Evolutionary conservation across 1,284 basidiomycete species (phyloP).

Genomic region (Coriolopsis trogii): DNA sequence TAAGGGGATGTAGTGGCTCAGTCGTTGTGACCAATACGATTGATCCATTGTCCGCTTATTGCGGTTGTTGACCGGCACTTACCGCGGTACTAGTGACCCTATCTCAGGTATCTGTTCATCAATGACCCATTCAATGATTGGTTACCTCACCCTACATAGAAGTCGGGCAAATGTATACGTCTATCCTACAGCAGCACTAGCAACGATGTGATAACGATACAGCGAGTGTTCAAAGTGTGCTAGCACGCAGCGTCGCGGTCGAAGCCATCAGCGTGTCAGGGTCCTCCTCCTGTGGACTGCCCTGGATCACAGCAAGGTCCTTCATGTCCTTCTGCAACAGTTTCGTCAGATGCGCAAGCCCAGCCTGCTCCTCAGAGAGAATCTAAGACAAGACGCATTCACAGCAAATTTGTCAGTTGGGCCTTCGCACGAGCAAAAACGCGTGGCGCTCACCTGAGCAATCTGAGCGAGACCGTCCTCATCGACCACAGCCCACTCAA

Average conservation of each 20-base stretch:
- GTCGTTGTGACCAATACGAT: background rate
- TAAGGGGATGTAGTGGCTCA: background rate
- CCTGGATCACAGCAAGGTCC: conserved; percentile 75
- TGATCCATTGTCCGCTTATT: conserved; percentile 4
- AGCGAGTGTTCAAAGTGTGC: conserved; percentile 24
- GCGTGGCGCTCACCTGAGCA: conserved; percentile 70
- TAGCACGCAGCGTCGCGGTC: conserved; percentile 40
- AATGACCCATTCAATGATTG: conserved; percentile 1
- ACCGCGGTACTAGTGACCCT: background rate
- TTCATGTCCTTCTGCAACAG: conserved; percentile 69
- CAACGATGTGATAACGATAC: no score
- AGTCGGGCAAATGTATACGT: no score
- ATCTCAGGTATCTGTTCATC: background rate
- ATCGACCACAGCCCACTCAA: conserved; percentile 85
- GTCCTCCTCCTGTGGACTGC: conserved; percentile 43
- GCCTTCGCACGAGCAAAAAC: background rate
- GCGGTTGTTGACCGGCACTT: background rate
- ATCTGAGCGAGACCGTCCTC: conserved; percentile 81
- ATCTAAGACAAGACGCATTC: conserved; percentile 50
- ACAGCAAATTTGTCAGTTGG: conserved; percentile 1
- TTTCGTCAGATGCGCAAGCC: conserved; percentile 78
- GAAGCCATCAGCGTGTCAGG: conserved; percentile 32
- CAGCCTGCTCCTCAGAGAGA: conserved; percentile 78
- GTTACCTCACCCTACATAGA: no score
- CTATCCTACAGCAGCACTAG: no score